Evolutionary conservation across 1,284 basidiomycete genomes (phyloP), one percentile per base, ranked within the genome.

Genomic region (Ustanciosporium gigantosporum): DNA sequence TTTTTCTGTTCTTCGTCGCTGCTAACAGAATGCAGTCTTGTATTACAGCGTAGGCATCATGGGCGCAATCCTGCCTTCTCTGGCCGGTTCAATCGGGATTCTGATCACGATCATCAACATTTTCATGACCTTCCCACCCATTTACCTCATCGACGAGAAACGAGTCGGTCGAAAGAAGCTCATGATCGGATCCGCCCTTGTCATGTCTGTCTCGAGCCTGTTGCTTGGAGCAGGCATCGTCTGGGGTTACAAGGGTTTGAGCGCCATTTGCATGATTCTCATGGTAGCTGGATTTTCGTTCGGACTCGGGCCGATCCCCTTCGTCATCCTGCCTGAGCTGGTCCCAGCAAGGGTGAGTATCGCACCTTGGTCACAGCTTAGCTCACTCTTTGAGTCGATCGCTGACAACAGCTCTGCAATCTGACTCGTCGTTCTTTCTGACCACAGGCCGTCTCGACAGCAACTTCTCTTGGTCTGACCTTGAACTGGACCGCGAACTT

Each of bases 201-300:
- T 88, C 0, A 87, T 88, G 52, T 74, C 88, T 6, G 21, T 84
- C 2, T 89, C 87, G 3, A 84, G 89, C 25, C 58, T 86, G 2
- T 79, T 84, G 17, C 83, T 93, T 5, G 90, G 88, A 1, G 81
- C 86, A 44, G 88, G 88, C 1, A 81, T 95, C 48, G 78, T 83
- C 47, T 83, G 83, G 13, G 55, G 50, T 3, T 55, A 62, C 31
- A 32, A 42, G 17, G 78, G 81, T 5, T 71, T 91, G 8, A 85
- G 88, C 7, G 91, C 88, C 44, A 73, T 89, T 20, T 84, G 88
- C 4, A 90, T 95, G 61, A 79, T 91, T 36, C 82, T 84, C 2
- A 93, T 95, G 75, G 87, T 95, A 25, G 90, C 87, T 86, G 88
- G 88, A 0, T 96, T 94, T 76, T 88, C 90, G 0, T 80, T 89